Conservation (phyloP, 2,329 filamentous ascomycete genomes). For the Cordyceps fumosorosea region DNA sequence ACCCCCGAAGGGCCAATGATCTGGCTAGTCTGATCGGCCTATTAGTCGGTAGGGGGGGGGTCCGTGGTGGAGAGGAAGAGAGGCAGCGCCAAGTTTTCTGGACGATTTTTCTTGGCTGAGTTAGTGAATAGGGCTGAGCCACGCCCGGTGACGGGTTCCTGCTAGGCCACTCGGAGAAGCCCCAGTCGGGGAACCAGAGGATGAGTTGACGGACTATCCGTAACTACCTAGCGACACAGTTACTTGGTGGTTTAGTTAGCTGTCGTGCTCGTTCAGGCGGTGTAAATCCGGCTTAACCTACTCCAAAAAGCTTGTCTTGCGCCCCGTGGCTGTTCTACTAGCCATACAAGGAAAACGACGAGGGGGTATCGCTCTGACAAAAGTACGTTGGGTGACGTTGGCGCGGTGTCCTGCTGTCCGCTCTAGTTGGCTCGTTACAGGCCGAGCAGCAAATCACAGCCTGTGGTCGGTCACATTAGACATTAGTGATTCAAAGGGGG, state of each 20-base stretch:
- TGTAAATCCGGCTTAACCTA: background rate
- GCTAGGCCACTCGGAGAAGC: background rate
- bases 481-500: background rate
- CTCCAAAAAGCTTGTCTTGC: background rate
- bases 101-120: background rate
- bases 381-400: slow-evolving; percentile 7
- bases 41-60: background rate
- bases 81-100: background rate
- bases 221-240: no score
- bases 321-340: background rate
- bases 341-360: slow-evolving; percentile 6
- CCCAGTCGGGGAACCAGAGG: background rate
- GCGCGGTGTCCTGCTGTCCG: background rate
- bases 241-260: background rate
- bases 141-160: background rate
- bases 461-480: background rate
- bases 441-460: background rate
- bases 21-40: slow-evolving; percentile 2
- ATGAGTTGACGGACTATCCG: no score
- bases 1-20: background rate
- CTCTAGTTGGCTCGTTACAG: background rate
- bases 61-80: background rate
- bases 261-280: background rate
- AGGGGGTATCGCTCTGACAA: background rate
- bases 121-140: slow-evolving; percentile 10